Base-by-base conservation (phyloP, 768 basidiomycete genomes). In the Lactifluus piperatus region DNA sequence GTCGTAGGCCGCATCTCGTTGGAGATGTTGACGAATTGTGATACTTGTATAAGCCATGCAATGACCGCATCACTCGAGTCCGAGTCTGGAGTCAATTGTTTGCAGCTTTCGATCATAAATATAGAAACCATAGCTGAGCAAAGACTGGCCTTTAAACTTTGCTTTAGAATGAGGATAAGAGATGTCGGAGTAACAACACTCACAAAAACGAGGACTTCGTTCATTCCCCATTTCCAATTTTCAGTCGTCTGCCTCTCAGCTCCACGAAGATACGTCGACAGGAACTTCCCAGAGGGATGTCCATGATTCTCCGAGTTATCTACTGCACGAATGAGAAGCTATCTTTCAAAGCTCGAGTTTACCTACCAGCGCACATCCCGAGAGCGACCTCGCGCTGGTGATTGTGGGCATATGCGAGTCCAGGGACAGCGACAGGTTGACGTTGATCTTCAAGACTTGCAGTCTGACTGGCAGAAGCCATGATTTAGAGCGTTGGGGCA, bases 261-360 rank as follows among this genome's bases (percentile, higher is more conserved):
- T 24, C 47, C 44, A n/a, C n/a, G n/a, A 26, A 60, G 47, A 26
- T 60, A 60, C 24, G 51, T 55, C 24, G 54, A 56, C 58, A 46
- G 50, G 2, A 57, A 34, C 29, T 45, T 50, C n/a, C 46, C 48
- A 9, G 55, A 51, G 6, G 55, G 2, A 26, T 57, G 49, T 6
- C 36, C 56, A 13, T 51, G 39, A 20, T 60, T 39, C 22, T 54
- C 47, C 11, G 37, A 5, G 14, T 39, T 44, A 22, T 26, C 45
- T 54, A 14, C 22, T 30, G 18, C 14, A 20, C 2, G 32, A 29
- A 30, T 60, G 4, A 54, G 37, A 10, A 11, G 29, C 2, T 9
- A 13, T 18, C 39, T 13, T 13, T 3, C 26, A 36, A 37, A 16
- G 7, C 1, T 5, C 5, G 1, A 30, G 26, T 18, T 7, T n/a